phyloP scores from a whole-genome alignment of 2,329 filamentous ascomycete species.

The Akanthomyces lecanii region DNA sequence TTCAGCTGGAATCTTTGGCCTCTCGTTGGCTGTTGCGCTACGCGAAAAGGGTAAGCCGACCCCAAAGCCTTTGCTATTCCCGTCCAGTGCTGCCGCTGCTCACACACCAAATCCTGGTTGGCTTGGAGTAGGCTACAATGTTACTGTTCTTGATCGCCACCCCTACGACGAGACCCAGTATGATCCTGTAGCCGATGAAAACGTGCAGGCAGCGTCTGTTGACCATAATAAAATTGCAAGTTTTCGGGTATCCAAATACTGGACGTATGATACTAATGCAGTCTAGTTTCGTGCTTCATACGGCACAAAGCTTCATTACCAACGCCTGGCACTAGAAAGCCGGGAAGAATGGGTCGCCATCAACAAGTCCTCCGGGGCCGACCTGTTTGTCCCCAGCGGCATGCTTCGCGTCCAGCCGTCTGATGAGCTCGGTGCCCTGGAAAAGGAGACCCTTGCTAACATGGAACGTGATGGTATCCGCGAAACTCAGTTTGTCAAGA shows the following conservation, averaged over 20 bases:
- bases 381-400: constrained; percentile 22
- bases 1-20: constrained; percentile 25
- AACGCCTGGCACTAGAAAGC: constrained; percentile 24
- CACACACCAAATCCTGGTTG: not conserved
- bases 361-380: constrained; percentile 16
- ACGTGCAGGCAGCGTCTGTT: constrained; percentile 24
- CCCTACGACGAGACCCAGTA: constrained; percentile 23
- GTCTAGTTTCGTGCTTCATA: constrained; percentile 25
- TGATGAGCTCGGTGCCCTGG: constrained; percentile 20
- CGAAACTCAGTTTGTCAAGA: constrained; percentile 24
- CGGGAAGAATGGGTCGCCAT: constrained; percentile 23
- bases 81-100: not conserved
- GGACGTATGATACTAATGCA: not conserved
- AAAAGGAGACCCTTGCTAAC: constrained; percentile 24
- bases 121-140: constrained; percentile 7
- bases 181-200: constrained; percentile 18
- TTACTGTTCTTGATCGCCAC: constrained; percentile 24
- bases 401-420: constrained; percentile 27
- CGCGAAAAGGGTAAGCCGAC: constrained; percentile 21
- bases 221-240: constrained; percentile 27
- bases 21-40: constrained; percentile 24
- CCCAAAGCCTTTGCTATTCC: not conserved
- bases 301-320: constrained; percentile 24
- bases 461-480: constrained; percentile 25
- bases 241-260: not conserved